Evolutionary conservation across 805 yeast species (phyloP).

Genomic region (Barnettozyma sp.): DNA sequence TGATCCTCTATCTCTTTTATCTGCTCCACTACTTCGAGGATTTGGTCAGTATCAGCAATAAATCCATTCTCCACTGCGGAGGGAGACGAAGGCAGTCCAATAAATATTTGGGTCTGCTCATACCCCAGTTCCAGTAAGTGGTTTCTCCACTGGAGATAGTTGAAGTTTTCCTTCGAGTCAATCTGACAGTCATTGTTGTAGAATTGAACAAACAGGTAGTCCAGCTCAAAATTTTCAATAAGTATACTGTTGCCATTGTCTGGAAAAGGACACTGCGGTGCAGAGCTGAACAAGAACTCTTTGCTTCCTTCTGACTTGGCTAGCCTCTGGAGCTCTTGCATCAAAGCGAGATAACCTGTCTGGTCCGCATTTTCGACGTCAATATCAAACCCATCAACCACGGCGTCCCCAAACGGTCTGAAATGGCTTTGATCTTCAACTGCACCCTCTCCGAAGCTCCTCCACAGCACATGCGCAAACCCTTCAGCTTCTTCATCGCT

Average conservation of each 20-base stretch:
- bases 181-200: slow-evolving; percentile 61
- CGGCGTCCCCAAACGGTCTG: slow-evolving; percentile 63
- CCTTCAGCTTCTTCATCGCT: slow-evolving; percentile 65
- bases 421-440: slow-evolving; percentile 27
- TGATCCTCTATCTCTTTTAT: slow-evolving; percentile 7
- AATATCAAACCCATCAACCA: slow-evolving; percentile 88
- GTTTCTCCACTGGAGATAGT: slow-evolving; percentile 44
- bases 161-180: slow-evolving; percentile 35
- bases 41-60: slow-evolving; percentile 32
- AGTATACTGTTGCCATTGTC: slow-evolving; percentile 47
- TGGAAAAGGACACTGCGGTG: slow-evolving; percentile 75
- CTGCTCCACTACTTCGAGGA: slow-evolving; percentile 25
- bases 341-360: slow-evolving; percentile 63
- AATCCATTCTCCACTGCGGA: slow-evolving; percentile 51
- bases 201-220: slow-evolving; percentile 67
- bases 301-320: slow-evolving; percentile 38
- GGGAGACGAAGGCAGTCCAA: slow-evolving; percentile 58
- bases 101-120: slow-evolving; percentile 45
- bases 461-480: slow-evolving; percentile 54
- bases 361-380: slow-evolving; percentile 68
- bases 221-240: slow-evolving; percentile 47
- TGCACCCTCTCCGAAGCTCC: slow-evolving; percentile 52
- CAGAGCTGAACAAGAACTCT: slow-evolving; percentile 58
- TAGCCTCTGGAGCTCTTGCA: slow-evolving; percentile 36
- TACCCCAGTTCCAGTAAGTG: slow-evolving; percentile 15